A percentile compares a stretch with the other conserved stretches of the same genome.
phyloP scores from a whole-genome alignment of 129 eudicot genomes.

The Arctium minus region DNA sequence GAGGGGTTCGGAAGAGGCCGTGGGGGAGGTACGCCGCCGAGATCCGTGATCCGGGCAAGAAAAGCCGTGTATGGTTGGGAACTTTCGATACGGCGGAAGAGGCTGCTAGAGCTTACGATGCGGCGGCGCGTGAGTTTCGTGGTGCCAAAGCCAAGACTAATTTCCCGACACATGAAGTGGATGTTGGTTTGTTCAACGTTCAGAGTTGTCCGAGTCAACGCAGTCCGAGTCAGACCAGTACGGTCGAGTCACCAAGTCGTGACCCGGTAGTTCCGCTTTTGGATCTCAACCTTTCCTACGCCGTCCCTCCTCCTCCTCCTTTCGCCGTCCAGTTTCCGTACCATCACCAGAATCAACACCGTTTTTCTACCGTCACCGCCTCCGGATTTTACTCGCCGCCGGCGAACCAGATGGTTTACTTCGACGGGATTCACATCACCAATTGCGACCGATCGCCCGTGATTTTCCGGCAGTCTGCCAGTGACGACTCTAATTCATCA shows the following conservation, averaged over 20 bases:
- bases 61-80: conserved; percentile 41
- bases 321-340: conserved; percentile 28
- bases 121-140: conserved; percentile 54
- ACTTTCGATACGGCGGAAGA: conserved; percentile 63
- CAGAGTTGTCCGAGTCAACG: conserved; percentile 4
- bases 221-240: conserved; percentile 61
- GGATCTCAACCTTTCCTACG: conserved; percentile 40
- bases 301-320: conserved; percentile 9
- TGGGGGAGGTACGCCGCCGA: conserved; percentile 70
- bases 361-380: conserved; percentile 8
- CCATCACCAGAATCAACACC: background rate
- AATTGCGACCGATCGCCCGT: background rate
- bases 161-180: conserved; percentile 26
- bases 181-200: conserved; percentile 1
- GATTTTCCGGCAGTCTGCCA: conserved; percentile 19
- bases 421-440: conserved; percentile 9
- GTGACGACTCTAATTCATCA: conserved; percentile 57
- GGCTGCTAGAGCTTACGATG: conserved; percentile 55
- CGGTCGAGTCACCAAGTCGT: conserved; percentile 48
- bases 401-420: conserved; percentile 30
- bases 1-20: conserved; percentile 80
- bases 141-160: conserved; percentile 55
- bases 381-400: conserved; percentile 29
- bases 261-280: conserved; percentile 25
- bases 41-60: conserved; percentile 42